Percentiles rank a stretch among this genome's conserved stretches.
These are phyloP conservation scores for Neocatenulostroma microsporum DNA, from an alignment of 2,329 filamentous ascomycete species.

Conservation along the genomic window DNA sequence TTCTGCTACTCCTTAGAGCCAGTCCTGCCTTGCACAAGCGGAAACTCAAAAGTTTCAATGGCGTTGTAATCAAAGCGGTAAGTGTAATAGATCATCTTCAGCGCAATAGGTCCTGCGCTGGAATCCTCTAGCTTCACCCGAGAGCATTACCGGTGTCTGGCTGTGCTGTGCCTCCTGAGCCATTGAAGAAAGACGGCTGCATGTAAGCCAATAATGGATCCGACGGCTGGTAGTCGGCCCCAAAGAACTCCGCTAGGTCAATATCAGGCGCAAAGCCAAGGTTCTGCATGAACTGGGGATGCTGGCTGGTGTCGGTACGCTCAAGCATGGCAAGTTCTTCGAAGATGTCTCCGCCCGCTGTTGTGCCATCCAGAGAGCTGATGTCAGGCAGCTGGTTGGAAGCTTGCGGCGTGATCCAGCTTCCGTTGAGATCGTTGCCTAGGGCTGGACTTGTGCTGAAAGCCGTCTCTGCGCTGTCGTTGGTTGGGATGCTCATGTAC, in stretches of 20 bases:
- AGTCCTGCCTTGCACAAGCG: too few species aligned
- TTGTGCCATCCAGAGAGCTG: conserved; percentile 1
- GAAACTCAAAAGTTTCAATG: too few species aligned
- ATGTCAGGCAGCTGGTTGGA: background rate
- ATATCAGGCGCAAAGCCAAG: conserved; percentile 57
- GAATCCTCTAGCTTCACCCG: too few species aligned
- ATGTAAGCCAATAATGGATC: conserved; percentile 30
- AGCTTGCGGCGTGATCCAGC: background rate
- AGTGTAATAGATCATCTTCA: too few species aligned
- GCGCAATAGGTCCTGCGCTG: too few species aligned
- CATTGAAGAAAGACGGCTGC: conserved; percentile 3
- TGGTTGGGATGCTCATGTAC: conserved; percentile 18
- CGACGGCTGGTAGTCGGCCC: conserved; percentile 35
- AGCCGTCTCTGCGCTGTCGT: conserved; percentile 6
- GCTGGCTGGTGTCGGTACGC: conserved; percentile 47
- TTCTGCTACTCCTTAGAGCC: too few species aligned
- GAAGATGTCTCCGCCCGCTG: conserved; percentile 38
- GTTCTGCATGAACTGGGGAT: conserved; percentile 60
- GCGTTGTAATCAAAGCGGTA: too few species aligned
- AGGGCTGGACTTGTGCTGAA: too few species aligned
- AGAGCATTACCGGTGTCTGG: too few species aligned
- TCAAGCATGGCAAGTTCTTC: conserved; percentile 53
- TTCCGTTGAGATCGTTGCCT: background rate
- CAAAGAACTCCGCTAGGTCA: conserved; percentile 48
- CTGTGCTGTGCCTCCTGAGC: too few species aligned